Evolutionary conservation across 306 rosid species (phyloP).

Genomic region (Pueraria montana): DNA sequence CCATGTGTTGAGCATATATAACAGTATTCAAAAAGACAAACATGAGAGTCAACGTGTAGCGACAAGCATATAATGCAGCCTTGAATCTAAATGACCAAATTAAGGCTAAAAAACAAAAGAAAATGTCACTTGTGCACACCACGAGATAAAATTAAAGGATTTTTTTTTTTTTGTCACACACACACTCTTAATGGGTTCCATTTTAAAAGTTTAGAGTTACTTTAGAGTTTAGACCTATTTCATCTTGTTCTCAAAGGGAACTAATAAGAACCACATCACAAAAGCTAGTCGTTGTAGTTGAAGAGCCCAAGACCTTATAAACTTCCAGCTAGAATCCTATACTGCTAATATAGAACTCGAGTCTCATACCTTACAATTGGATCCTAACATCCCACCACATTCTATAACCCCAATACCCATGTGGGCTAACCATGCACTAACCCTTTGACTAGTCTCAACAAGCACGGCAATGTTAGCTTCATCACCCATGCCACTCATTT

Average conservation of each 20-base stretch:
- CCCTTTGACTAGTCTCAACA: not conserved
- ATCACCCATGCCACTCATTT: not conserved
- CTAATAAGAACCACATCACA: not conserved
- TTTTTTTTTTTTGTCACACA: not conserved
- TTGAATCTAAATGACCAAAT: conserved; percentile 32
- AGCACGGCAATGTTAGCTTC: not conserved
- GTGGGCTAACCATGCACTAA: not conserved
- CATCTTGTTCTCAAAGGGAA: not conserved
- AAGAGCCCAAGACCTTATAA: not conserved
- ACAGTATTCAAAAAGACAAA: conserved; percentile 36
- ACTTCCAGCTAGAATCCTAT: not conserved
- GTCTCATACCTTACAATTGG: not conserved
- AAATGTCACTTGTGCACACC: not conserved
- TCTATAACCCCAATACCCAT: not conserved
- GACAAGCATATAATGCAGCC: conserved; percentile 7
- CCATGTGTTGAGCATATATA: conserved; percentile 27
- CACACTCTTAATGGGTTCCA: not conserved
- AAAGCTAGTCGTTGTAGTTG: not conserved
- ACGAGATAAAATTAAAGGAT: not conserved
- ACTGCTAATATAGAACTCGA: not conserved
- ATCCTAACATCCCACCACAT: conserved; percentile 11
- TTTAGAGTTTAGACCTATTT: conserved; percentile 17
- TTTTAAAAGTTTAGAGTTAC: not conserved
- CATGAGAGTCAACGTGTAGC: not conserved
- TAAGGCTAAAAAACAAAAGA: conserved; percentile 7